Evolutionary conservation across 2,329 filamentous ascomycete species (phyloP).

Genomic region (Fusarium sp.): DNA sequence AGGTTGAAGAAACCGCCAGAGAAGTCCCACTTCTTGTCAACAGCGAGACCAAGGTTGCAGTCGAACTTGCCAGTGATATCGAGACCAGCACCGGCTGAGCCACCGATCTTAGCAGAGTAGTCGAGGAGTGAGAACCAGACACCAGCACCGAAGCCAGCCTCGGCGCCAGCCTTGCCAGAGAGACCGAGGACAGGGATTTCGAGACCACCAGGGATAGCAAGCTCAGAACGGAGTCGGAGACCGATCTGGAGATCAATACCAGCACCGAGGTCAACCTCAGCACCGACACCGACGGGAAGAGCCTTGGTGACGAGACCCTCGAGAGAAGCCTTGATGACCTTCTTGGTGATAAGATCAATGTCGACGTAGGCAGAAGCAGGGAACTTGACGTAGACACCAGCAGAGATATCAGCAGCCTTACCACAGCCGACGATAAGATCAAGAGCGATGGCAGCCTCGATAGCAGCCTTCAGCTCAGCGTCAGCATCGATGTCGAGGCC

Average conservation of each 20-base stretch:
- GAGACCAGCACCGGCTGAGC: slow-evolving; percentile 52
- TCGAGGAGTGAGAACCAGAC: slow-evolving; percentile 66
- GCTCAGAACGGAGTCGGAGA: slow-evolving; percentile 63
- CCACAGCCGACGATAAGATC: slow-evolving; percentile 64
- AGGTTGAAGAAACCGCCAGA: slow-evolving; percentile 51
- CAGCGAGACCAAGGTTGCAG: slow-evolving; percentile 39
- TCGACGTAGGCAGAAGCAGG: slow-evolving; percentile 58
- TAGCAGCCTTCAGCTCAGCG: slow-evolving; percentile 57
- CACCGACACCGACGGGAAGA: slow-evolving; percentile 44
- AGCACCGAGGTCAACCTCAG: slow-evolving; percentile 51
- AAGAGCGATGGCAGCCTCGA: slow-evolving; percentile 61
- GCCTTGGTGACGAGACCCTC: slow-evolving; percentile 45
- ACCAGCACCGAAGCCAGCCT: slow-evolving; percentile 53
- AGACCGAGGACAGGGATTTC: slow-evolving; percentile 45
- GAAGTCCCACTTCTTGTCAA: slow-evolving; percentile 38
- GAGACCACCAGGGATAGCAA: slow-evolving; percentile 53
- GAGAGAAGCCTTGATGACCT: slow-evolving; percentile 56
- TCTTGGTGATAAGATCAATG: slow-evolving; percentile 56
- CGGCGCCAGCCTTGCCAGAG: slow-evolving; percentile 52
- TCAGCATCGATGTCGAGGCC: slow-evolving; percentile 53
- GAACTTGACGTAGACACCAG: slow-evolving; percentile 60
- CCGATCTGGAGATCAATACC: slow-evolving; percentile 60
- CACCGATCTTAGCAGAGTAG: slow-evolving; percentile 58
- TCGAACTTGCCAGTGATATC: slow-evolving; percentile 33
- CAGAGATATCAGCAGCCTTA: slow-evolving; percentile 62